Evolutionary conservation across 2,329 filamentous ascomycete genomes (phyloP), one percentile per base, ranked within the genome.

Genomic region (Delphinella strobiligena): DNA sequence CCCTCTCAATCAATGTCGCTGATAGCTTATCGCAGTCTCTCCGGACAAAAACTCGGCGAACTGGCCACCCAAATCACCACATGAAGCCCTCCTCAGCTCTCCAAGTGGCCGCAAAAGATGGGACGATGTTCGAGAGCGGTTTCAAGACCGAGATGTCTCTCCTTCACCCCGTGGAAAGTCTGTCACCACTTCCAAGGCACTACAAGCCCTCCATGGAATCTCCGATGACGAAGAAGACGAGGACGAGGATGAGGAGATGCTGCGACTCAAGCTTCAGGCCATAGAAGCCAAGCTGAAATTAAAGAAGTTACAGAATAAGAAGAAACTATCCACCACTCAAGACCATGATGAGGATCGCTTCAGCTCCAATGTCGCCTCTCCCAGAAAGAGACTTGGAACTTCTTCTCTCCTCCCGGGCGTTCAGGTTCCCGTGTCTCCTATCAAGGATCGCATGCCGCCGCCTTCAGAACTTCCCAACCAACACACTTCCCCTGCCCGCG

Each of bases 231-330:
- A 80, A 0, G 80, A 84, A 4, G 82, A 71, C 7, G 72, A 75
- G n/a, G 53, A 56, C 14, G 74, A 93, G 5, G 88, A 93, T 50
- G 89, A 95, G 59, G 88, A 96, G 65, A 93, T 78, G 1, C 63
- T 96, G 24, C 77, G 93, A 54, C 65, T 98, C 46, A 80, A 93
- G 56, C 66, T 96, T 4, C 79, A 88, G 47, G 86, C 84, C 40
- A 93, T 98, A 43, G 80, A 96, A 59, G 86, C 88, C 5, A 80
- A 82, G 44, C 63, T 96, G 38, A 91, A 81, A 60, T 61, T 96
- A 47, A 96, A 95, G 61, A 87, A 81, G 54, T 64, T 96, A 11
- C 83, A 91, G 57, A 51, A 54, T 35, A 48, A 47, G 39, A 52
- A 51, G 41, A 49, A 38, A 16, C 24, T 39, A 31, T n/a, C 19